Base-by-base conservation (phyloP, 2,329 filamentous ascomycete genomes). In the Apiospora marii region DNA sequence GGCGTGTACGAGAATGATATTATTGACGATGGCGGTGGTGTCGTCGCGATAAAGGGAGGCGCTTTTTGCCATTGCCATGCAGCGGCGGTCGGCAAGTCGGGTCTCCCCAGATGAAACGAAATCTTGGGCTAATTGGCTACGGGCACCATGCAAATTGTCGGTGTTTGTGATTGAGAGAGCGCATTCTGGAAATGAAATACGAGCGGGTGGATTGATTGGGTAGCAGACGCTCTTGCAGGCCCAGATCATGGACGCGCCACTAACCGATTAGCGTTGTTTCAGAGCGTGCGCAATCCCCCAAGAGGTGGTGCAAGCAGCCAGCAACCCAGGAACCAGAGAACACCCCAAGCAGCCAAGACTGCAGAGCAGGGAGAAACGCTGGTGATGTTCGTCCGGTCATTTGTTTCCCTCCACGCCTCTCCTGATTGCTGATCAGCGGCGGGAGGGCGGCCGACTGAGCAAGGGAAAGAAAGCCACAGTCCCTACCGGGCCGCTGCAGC, bases 81-180 rank as follows among this genome's bases (percentile, higher is more conserved):
- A 10, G 53, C 30, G 16, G 30, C 30, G 53, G 30, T 19, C 49
- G 49, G 49, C 37, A 41, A 41, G 37, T 41, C 46, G 58, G 58
- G 58, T 1, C 53, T 24, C 27, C 22, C 58, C 30, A 64, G 10
- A 41, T 30, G 58, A 64, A 64, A 64, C 34, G 30, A 64, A 64
- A 64, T 64, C 34, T 64, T 64, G 58, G 58, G 58, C 58, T 64
- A 64, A 64, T 64, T 64, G 58, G 30, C 58, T 64, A 41, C 34
- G 58, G 58, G 58, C 58, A 14, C 58, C 58, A 64, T 22, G 58
- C 34, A 64, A 64, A 64, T 64, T 64, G 58, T 64, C 34, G 19
- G 19, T 64, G 58, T 64, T 64, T 64, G 58, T 41, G 34, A 64
- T 64, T 37, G 19, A 37, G 19, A n/a, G 19, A 41, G 22, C 22